Percentiles rank a stretch among this genome's conserved stretches.
Conservation (phyloP, 371 early-diverging fungal species). For the Mucor sp. region DNA sequence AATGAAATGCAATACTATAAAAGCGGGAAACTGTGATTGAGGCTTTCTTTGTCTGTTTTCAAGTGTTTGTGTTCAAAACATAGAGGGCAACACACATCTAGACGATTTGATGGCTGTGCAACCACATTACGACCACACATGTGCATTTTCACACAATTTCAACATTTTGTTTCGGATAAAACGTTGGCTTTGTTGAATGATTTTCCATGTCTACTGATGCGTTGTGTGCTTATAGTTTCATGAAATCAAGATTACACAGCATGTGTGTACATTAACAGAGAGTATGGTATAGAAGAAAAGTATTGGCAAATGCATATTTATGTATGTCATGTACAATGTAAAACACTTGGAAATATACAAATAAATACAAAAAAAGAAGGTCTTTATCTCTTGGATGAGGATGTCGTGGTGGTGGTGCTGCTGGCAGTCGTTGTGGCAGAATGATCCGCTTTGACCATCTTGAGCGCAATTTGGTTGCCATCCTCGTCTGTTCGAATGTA, state of each 20-base stretch:
- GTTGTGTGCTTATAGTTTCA: background rate
- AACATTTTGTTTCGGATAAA: slow-evolving; percentile 1
- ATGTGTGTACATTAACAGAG: background rate
- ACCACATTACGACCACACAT: slow-evolving; percentile 6
- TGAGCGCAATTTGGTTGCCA: slow-evolving; percentile 35
- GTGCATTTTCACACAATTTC: slow-evolving; percentile 3
- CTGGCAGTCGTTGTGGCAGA: slow-evolving; percentile 9
- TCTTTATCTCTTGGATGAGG: background rate
- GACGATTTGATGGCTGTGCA: background rate
- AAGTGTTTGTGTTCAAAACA: background rate
- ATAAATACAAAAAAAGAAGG: background rate
- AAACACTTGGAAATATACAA: background rate
- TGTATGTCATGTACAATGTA: slow-evolving; percentile 1
- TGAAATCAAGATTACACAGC: slow-evolving; percentile 1
- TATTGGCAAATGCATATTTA: background rate
- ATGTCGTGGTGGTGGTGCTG: background rate
- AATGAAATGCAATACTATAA: background rate
- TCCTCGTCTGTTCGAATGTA: slow-evolving; percentile 40
- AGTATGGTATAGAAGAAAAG: background rate
- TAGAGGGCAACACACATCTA: background rate
- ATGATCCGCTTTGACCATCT: slow-evolving; percentile 40
- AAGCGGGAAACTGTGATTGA: background rate
- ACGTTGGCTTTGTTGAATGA: background rate
- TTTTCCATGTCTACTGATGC: background rate
- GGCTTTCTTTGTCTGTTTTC: background rate